These are phyloP conservation scores for Flaveria linearis DNA, from an alignment of 129 eudicot genomes.

Conservation along the genomic window DNA sequence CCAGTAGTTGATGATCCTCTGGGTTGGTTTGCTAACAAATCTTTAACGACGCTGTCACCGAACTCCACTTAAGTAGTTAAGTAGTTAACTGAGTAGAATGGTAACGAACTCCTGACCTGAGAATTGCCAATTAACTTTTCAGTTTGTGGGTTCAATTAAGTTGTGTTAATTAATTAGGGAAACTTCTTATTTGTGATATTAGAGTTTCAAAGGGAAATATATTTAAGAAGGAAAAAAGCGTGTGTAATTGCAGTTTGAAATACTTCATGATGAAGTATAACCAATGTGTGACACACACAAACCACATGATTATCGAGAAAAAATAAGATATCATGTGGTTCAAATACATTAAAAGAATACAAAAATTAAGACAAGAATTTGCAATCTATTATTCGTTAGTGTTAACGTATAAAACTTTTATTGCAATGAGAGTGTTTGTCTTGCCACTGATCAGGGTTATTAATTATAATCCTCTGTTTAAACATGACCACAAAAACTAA, in stretches of 20 bases:
- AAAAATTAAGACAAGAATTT: too few species aligned
- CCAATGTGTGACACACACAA: background rate
- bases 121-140: conserved; percentile 19
- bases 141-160: background rate
- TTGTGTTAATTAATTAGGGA: background rate
- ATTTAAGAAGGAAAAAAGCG: background rate
- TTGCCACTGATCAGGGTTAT: too few species aligned
- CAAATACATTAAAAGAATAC: too few species aligned
- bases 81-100: conserved; percentile 25
- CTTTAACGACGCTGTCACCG: conserved; percentile 23
- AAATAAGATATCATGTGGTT: too few species aligned
- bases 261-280: background rate
- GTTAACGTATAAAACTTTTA: too few species aligned
- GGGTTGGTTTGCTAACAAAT: conserved; percentile 27
- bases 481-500: too few species aligned
- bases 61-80: conserved; percentile 25
- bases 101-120: conserved; percentile 31
- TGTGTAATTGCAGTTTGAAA: background rate
- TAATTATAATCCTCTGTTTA: too few species aligned
- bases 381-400: too few species aligned
- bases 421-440: too few species aligned
- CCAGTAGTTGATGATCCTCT: background rate
- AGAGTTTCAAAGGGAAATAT: background rate
- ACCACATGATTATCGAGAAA: background rate
- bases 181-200: background rate